phyloP scores from a whole-genome alignment of 768 basidiomycete genomes.

The Brasilioporus rufonigricans region DNA sequence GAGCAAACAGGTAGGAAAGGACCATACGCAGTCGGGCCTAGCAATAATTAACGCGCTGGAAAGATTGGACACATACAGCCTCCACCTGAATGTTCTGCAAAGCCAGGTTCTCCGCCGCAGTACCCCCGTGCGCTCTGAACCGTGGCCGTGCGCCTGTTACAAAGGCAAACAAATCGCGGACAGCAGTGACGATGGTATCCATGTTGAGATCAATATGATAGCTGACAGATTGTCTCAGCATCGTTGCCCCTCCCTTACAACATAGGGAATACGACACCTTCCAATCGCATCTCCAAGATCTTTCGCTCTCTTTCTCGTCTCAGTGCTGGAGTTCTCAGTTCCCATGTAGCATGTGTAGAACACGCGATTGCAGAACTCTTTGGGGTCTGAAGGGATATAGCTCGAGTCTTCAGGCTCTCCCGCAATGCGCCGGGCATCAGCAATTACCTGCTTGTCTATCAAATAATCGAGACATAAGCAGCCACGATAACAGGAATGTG shows the following conservation, averaged over 20 bases:
- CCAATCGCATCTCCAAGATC: slow-evolving; percentile 86
- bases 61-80: background rate
- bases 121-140: slow-evolving; percentile 87
- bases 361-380: slow-evolving; percentile 80
- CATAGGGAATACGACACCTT: slow-evolving; percentile 47
- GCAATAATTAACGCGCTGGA: background rate
- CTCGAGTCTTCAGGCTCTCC: slow-evolving; percentile 79
- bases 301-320: slow-evolving; percentile 85
- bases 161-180: slow-evolving; percentile 77
- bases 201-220: slow-evolving; percentile 96
- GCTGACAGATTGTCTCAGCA: slow-evolving; percentile 38
- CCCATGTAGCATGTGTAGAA: slow-evolving; percentile 99
- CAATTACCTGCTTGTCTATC: slow-evolving; percentile 79
- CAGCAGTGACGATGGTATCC: slow-evolving; percentile 85
- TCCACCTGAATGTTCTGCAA: slow-evolving; percentile 92
- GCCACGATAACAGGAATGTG: background rate
- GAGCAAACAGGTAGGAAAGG: slow-evolving; percentile 90
- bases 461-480: background rate
- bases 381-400: slow-evolving; percentile 84
- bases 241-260: no score
- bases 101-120: slow-evolving; percentile 87
- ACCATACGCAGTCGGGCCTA: slow-evolving; percentile 95
- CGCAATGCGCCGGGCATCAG: slow-evolving; percentile 84
- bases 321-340: slow-evolving; percentile 89
- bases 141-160: slow-evolving; percentile 73